Evolutionary conservation across 83 land plant species (phyloP).

Genomic region (Thuja plicata): DNA sequence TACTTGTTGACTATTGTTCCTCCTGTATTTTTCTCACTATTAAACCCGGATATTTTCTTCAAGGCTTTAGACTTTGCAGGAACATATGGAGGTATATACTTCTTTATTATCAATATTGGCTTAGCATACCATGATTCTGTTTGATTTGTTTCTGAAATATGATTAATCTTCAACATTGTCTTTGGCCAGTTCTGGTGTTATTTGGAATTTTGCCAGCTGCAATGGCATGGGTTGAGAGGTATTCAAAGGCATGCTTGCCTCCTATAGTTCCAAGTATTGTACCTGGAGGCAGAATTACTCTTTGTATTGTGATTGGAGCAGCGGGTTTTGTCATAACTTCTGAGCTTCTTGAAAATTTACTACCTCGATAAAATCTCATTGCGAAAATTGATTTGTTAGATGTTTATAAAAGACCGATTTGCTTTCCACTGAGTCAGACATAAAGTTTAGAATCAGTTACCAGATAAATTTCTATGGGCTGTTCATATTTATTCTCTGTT

Average conservation of each 20-base stretch:
- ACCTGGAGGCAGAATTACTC: slow-evolving; percentile 83
- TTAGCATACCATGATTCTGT: background rate
- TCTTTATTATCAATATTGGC: background rate
- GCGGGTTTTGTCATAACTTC: slow-evolving; percentile 74
- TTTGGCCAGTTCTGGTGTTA: slow-evolving; percentile 67
- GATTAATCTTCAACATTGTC: slow-evolving; percentile 12
- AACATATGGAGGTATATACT: slow-evolving; percentile 89
- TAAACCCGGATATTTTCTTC: slow-evolving; percentile 92
- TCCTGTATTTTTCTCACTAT: slow-evolving; percentile 67
- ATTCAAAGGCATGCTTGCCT: slow-evolving; percentile 42
- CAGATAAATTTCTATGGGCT: background rate
- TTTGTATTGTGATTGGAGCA: slow-evolving; percentile 62
- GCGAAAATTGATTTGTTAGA: background rate
- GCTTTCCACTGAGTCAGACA: background rate
- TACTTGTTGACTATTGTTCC: slow-evolving; percentile 76
- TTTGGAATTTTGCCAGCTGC: slow-evolving; percentile 96
- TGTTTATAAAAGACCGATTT: background rate
- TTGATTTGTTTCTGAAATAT: background rate
- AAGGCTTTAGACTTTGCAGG: slow-evolving; percentile 98
- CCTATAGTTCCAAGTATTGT: slow-evolving; percentile 53
- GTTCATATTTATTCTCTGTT: background rate
- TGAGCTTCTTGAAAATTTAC: slow-evolving; percentile 51
- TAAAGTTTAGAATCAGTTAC: background rate
- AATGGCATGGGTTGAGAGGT: slow-evolving; percentile 96
- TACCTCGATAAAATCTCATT: slow-evolving; percentile 3